These are phyloP conservation scores for Oemleria cerasiformis DNA, from an alignment of 306 rosid genomes.

Conservation along the genomic window DNA sequence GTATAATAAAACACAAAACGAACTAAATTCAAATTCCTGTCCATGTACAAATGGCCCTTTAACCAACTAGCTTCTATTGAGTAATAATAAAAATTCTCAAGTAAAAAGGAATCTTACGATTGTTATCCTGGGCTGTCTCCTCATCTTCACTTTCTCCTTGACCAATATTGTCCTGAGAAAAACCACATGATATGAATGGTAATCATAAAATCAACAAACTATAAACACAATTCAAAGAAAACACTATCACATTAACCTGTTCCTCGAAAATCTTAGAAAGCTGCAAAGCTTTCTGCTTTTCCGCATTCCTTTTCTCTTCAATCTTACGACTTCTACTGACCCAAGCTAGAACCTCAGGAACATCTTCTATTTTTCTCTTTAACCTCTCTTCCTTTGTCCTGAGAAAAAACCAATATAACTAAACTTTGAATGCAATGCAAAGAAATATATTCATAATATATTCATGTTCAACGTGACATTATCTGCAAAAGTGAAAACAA, in stretches of 20 bases:
- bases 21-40: not conserved
- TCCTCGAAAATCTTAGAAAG: constrained; percentile 86
- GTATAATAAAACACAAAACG: not conserved
- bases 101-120: constrained; percentile 40
- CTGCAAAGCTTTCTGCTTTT: constrained; percentile 70
- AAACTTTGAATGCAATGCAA: not conserved
- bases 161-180: constrained; percentile 73
- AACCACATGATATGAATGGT: constrained; percentile 5
- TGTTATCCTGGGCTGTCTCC: constrained; percentile 38
- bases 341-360: constrained; percentile 75
- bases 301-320: constrained; percentile 50
- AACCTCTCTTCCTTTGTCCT: constrained; percentile 82
- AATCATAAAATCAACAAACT: constrained; percentile 20
- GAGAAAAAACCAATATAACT: constrained; percentile 8
- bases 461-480: not conserved
- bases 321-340: constrained; percentile 78
- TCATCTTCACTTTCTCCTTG: constrained; percentile 82
- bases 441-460: too few relatives aligned
- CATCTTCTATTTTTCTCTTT: constrained; percentile 63
- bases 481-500: not conserved
- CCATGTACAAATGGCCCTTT: not conserved
- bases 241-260: constrained; percentile 50
- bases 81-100: not conserved
- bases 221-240: constrained; percentile 14
- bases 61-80: not conserved